These are phyloP conservation scores for Vitis hybrid DNA, from an alignment of 177 flowering plant species.

Conservation along the genomic window DNA sequence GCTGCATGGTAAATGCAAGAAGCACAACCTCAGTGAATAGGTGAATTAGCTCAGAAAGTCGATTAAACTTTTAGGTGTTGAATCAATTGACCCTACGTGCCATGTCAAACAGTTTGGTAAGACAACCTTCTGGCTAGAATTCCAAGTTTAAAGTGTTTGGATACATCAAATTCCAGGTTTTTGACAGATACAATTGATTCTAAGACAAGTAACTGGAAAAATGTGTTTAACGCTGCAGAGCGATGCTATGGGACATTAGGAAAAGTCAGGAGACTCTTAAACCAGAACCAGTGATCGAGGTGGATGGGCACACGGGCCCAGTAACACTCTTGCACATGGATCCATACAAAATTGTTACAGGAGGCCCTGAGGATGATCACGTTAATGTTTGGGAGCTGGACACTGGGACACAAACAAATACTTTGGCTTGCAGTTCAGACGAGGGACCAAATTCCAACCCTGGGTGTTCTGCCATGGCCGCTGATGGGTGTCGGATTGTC, in stretches of 20 bases:
- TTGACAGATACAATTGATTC: not conserved
- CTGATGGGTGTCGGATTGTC: slow-evolving; percentile 46
- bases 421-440: slow-evolving; percentile 26
- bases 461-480: slow-evolving; percentile 65
- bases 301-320: slow-evolving; percentile 59
- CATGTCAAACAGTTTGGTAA: too few relatives aligned
- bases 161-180: not conserved
- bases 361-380: slow-evolving; percentile 34
- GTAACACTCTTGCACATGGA: slow-evolving; percentile 61
- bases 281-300: slow-evolving; percentile 40
- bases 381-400: slow-evolving; percentile 57
- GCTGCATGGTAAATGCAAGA: too few relatives aligned
- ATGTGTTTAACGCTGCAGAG: slow-evolving; percentile 38
- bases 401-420: slow-evolving; percentile 44
- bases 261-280: slow-evolving; percentile 29
- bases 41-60: too few relatives aligned
- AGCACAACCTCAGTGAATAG: too few relatives aligned
- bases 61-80: too few relatives aligned
- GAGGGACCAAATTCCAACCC: slow-evolving; percentile 1
- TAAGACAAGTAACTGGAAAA: not conserved
- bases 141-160: not conserved
- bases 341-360: slow-evolving; percentile 56
- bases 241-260: slow-evolving; percentile 71
- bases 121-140: too few relatives aligned
- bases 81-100: too few relatives aligned